Evolutionary conservation across 2,329 filamentous ascomycete species (phyloP).

Genomic region (Amauroascus niger): DNA sequence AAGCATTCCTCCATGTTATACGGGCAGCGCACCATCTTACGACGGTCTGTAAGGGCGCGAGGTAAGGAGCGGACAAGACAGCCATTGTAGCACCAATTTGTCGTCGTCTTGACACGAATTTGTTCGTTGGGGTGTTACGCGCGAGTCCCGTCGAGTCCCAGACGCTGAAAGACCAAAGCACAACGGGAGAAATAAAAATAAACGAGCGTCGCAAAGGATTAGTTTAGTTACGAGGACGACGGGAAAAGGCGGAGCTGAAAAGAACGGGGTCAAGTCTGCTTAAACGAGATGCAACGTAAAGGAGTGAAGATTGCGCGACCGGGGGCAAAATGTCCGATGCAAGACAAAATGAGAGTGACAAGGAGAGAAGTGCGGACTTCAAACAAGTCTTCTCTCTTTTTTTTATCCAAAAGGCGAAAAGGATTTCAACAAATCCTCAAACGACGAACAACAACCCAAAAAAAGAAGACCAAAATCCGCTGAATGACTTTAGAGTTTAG

Average conservation of each 20-base stretch:
- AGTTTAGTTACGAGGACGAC: not conserved
- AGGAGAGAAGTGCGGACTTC: not conserved
- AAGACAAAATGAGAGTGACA: not conserved
- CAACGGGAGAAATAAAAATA: not conserved
- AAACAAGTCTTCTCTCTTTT: not conserved
- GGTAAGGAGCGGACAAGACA: not conserved
- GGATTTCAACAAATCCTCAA: not conserved
- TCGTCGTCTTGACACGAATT: not conserved
- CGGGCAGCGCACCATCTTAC: conserved; percentile 4
- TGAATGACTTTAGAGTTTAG: not conserved
- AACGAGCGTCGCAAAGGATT: not conserved
- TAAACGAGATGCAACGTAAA: not conserved
- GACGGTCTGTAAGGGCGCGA: not conserved
- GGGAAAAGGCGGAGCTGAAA: not conserved
- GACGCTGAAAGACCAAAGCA: not conserved
- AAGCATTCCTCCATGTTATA: conserved; percentile 27
- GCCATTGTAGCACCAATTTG: not conserved
- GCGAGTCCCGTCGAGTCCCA: not conserved
- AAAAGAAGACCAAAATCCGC: not conserved
- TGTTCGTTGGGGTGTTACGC: too few relatives aligned
- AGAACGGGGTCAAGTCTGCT: not conserved
- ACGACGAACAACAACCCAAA: not conserved
- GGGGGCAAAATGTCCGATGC: not conserved
- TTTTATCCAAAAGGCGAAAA: too few relatives aligned
- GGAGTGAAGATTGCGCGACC: conserved; percentile 3